Evolutionary conservation across 192 early-diverging fungal species (phyloP).

Genomic region (Mortierella hygrophila): DNA sequence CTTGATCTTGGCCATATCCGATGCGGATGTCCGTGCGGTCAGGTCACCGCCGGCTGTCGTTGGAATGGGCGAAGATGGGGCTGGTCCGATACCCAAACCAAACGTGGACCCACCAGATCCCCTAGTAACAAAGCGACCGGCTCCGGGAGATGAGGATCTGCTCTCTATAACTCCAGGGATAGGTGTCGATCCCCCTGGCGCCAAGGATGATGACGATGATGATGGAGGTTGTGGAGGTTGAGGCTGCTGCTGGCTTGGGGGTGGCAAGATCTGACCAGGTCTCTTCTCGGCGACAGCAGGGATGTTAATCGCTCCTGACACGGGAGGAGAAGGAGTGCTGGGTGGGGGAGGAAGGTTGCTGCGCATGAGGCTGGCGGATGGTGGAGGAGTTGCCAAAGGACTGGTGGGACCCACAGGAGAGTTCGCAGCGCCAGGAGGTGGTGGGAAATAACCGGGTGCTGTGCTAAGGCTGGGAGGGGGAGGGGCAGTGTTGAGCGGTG

Average conservation of each 20-base stretch:
- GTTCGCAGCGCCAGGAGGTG: conserved; percentile 7
- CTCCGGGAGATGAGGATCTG: conserved; percentile 26
- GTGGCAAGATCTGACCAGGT: background rate
- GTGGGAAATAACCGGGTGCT: conserved; percentile 18
- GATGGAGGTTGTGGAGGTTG: conserved; percentile 12
- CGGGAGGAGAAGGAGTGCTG: conserved; percentile 9
- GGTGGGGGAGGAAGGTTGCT: conserved; percentile 33
- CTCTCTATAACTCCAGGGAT: conserved; percentile 45
- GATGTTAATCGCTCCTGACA: conserved; percentile 16
- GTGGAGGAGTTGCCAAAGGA: conserved; percentile 3
- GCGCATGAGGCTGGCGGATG: conserved; percentile 3
- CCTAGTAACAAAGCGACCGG: background rate
- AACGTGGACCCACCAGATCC: conserved; percentile 23
- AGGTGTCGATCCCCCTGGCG: conserved; percentile 32
- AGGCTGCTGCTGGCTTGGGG: background rate
- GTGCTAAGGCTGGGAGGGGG: background rate
- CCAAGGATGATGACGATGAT: background rate
- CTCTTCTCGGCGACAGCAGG: conserved; percentile 14
- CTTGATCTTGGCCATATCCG: conserved; percentile 29
- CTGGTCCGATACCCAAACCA: conserved; percentile 20
- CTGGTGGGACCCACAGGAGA: background rate
- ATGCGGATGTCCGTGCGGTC: background rate
- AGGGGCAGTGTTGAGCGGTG: background rate
- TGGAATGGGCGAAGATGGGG: conserved; percentile 8
- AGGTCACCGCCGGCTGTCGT: background rate